A percentile compares a stretch with the other conserved stretches of the same genome.
phyloP scores from a whole-genome alignment of 306 rosid species.

The Sechiopsis laciniata region DNA sequence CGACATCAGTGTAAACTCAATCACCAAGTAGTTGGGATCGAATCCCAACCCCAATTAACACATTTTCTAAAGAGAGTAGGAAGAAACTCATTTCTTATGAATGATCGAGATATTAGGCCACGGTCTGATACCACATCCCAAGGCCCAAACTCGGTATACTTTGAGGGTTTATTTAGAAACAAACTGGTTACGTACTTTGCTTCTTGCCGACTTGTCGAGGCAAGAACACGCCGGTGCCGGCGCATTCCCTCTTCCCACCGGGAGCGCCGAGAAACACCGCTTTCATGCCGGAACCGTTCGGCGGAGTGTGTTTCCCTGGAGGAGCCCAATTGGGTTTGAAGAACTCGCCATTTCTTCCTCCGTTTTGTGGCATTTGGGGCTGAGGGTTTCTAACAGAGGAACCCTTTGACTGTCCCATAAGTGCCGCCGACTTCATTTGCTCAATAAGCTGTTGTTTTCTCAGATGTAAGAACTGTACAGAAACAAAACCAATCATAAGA shows the following conservation, averaged over 20 bases:
- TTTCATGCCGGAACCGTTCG: slow-evolving; percentile 41
- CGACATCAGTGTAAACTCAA: too few relatives aligned
- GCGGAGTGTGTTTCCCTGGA: slow-evolving; percentile 32
- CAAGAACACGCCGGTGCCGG: slow-evolving; percentile 63
- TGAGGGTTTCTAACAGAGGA: slow-evolving; percentile 24
- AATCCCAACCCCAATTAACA: too few relatives aligned
- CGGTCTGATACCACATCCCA: too few relatives aligned
- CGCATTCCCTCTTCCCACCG: slow-evolving; percentile 30
- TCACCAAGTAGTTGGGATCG: too few relatives aligned
- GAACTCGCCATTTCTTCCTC: slow-evolving; percentile 32
- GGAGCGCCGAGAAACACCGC: slow-evolving; percentile 35
- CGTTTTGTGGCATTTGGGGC: slow-evolving; percentile 25
- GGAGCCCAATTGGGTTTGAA: slow-evolving; percentile 41
- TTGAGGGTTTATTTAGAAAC: too few relatives aligned
- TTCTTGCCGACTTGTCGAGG: slow-evolving; percentile 42
- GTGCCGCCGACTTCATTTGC: slow-evolving; percentile 19
- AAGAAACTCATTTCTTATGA: too few relatives aligned
- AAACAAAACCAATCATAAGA: not conserved
- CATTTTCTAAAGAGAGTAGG: too few relatives aligned
- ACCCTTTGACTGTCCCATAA: slow-evolving; percentile 12
- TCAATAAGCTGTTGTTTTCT: slow-evolving; percentile 40
- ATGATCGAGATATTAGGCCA: too few relatives aligned
- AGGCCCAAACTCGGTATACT: too few relatives aligned
- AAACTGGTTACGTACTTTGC: slow-evolving; percentile 22
- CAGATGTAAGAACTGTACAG: slow-evolving; percentile 35